A percentile compares a stretch with the other conserved stretches of the same genome.
These are phyloP conservation scores for Tylopilus sp. DNA, from an alignment of 768 basidiomycete species.

Conservation along the genomic window DNA sequence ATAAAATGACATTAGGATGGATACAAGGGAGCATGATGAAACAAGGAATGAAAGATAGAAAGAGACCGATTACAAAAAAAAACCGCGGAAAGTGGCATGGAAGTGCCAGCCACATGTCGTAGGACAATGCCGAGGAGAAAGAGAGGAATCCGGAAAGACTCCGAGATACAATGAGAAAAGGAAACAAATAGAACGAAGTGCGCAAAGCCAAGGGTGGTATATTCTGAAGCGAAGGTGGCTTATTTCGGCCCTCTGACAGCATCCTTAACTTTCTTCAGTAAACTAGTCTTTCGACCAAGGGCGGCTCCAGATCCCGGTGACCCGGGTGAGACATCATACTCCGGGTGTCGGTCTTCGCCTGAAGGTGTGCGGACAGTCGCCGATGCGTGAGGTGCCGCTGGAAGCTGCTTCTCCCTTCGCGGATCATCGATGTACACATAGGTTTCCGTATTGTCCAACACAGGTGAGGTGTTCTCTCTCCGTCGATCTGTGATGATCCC, in stretches of 20 bases:
- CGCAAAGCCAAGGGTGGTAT: conserved; percentile 5
- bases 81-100: background rate
- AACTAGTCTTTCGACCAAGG: conserved; percentile 70
- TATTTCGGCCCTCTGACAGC: conserved; percentile 60
- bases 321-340: conserved; percentile 44
- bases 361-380: conserved; percentile 23
- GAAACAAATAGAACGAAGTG: background rate
- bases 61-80: conserved; percentile 10
- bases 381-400: conserved; percentile 38
- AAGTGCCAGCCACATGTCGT: conserved; percentile 2
- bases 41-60: background rate
- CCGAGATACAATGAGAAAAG: conserved; percentile 5
- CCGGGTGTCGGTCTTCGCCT: conserved; percentile 36
- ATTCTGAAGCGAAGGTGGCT: conserved; percentile 7
- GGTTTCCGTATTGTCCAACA: conserved; percentile 41
- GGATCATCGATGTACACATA: conserved; percentile 64
- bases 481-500: conserved; percentile 28
- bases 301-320: conserved; percentile 39
- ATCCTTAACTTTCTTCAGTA: conserved; percentile 76
- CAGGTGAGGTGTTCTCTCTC: conserved; percentile 32
- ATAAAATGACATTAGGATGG: conserved; percentile 27
- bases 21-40: conserved; percentile 32
- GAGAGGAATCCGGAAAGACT: background rate
- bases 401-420: conserved; percentile 52
- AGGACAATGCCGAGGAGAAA: background rate